phyloP scores from a whole-genome alignment of 495 filamentous ascomycete genomes.

The Cercophora scortea region DNA sequence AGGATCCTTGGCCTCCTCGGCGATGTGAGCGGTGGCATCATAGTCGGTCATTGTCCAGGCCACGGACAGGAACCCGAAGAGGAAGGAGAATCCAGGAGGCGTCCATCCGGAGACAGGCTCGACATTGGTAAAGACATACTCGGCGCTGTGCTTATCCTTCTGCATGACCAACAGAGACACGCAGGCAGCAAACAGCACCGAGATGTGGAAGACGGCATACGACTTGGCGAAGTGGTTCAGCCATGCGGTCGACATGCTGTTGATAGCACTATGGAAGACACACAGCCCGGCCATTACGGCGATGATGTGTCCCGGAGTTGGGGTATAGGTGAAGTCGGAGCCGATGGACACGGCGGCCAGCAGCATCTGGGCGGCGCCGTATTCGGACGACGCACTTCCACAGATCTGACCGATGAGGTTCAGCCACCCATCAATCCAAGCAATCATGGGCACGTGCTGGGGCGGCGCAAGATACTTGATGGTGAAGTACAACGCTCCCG shows the following conservation, averaged over 20 bases:
- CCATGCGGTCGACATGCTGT: constrained; percentile 53
- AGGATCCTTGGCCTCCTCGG: constrained; percentile 55
- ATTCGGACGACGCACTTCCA: constrained; percentile 59
- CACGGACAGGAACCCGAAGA: constrained; percentile 62
- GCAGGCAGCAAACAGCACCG: constrained; percentile 48
- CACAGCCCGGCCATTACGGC: constrained; percentile 57
- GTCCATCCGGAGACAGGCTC: constrained; percentile 53
- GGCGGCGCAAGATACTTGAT: constrained; percentile 35
- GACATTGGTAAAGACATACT: constrained; percentile 58
- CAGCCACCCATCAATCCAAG: constrained; percentile 40
- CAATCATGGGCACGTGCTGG: constrained; percentile 35
- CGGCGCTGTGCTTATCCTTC: constrained; percentile 49
- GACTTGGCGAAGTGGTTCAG: constrained; percentile 57
- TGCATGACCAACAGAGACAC: constrained; percentile 53
- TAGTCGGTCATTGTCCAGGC: constrained; percentile 53
- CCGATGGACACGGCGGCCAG: constrained; percentile 59
- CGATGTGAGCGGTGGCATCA: constrained; percentile 35
- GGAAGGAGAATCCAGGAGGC: constrained; percentile 55
- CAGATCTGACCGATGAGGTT: constrained; percentile 60
- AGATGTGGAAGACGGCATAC: constrained; percentile 60
- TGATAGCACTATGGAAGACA: constrained; percentile 46
- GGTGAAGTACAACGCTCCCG: constrained; percentile 46
- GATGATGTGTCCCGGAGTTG: constrained; percentile 44
- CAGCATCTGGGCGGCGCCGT: constrained; percentile 60
- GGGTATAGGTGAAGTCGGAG: constrained; percentile 44